Base-by-base conservation (phyloP, 495 filamentous ascomycete genomes). In the Corynascus novoguineensis region DNA sequence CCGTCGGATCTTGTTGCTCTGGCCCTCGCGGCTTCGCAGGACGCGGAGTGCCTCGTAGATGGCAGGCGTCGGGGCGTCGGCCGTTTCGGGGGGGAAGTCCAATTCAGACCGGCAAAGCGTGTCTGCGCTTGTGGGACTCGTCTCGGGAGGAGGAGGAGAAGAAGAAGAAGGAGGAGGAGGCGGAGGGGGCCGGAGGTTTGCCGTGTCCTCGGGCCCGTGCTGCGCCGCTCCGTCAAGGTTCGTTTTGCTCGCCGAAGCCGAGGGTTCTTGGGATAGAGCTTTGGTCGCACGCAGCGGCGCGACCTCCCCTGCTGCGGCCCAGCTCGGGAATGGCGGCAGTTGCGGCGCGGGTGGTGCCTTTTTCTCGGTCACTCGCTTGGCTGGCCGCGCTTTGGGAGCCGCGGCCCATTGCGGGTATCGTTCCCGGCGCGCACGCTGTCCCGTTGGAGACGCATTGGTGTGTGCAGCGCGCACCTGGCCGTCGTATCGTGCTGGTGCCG, bases 31-130 rank as follows among this genome's bases (percentile, higher is more conserved):
- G 4, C 57, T 58, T n/a, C 68, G 65, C 5, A 77, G 59, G 21
- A 63, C 57, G 7, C 73, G 71, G 34, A 85, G 62, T 2, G 68
- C 63, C 25, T 76, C 72, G 60, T 83, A 81, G n/a, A 85, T 68
- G 4, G 65, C 68, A 19, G 61, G 52, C 3, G 67, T 71, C 2
- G 70, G 4, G 1, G 53, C 59, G 4, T 37, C 10, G 46, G 7
- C 21, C 24, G 21, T 31, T 17, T 32, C 22, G 12, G 60, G 53
- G n/a, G 37, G 14, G 12, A 56, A 35, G 21, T 14, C 1, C 2
- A 29, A 15, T 22, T 17, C 17, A 17, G 31, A 17, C 47, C 27
- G 14, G 31, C 50, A n/a, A 17, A 56, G 41, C 12, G 55, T 40
- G 4, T 15, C 19, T 8, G 41, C 40, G n/a, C 7, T 25, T 11